Base-by-base conservation (phyloP, 768 basidiomycete genomes). In the Neoboletus magnificus region DNA sequence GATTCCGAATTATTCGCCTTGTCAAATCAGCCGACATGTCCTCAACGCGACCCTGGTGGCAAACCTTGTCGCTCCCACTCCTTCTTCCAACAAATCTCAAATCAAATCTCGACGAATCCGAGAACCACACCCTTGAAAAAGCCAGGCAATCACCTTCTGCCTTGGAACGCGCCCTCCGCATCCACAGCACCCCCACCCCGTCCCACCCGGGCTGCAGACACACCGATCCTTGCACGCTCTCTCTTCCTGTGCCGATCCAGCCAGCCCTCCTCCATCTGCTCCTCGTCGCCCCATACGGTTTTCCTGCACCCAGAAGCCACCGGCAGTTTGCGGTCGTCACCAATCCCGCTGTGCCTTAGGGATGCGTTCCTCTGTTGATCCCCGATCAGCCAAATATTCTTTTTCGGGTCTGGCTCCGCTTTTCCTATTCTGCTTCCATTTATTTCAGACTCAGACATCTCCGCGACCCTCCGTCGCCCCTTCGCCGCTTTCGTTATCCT, bases 1-100 rank as follows among this genome's bases (percentile, higher is more conserved):
- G 71, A 78, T 77, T 75, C 76, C 77, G 79, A 76, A 71, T 73
- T 77, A 66, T 71, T 79, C 79, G 76, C 75, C 73, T 76, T 75
- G 74, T 66, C 58, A 60, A 60, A 57, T 63, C 67, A 69, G 71
- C 71, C 71, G 71, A 73, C 67, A 62, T 62, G 68, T 66, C 63
- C 55, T 59, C 52, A 58, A 45, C 22, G 29, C 68, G 70, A 73
- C 70, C 70, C 72, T 71, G 72, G 67, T 71, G 67, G 67, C 62
- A 71, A 73, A 62, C 58, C 59, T 66, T 66, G 62, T 65, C 61
- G 25, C 57, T 60, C 63, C 52, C 62, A 52, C 60, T 54, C 1
- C 55, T 58, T 54, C 55, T 55, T 47, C 55, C 52, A 57, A 56
- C 59, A 50, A 59, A 70, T 72, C 69, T 72, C 56, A 15, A 63